Base-by-base conservation (phyloP, 2,329 filamentous ascomycete genomes). In the Aspergillus aculeatinus region DNA sequence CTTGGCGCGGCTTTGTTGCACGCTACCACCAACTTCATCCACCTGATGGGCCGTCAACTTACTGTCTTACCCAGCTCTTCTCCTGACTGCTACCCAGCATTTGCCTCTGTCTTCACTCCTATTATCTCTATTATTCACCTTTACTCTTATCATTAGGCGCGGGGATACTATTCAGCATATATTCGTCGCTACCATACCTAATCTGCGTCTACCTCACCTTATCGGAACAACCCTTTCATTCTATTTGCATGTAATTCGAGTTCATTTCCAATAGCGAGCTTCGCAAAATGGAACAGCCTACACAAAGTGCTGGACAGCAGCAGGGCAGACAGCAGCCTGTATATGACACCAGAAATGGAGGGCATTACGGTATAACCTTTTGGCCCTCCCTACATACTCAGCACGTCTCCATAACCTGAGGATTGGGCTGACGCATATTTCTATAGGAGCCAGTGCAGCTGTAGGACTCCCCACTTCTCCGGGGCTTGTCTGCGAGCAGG, bases 271-370 rank as follows among this genome's bases (percentile, higher is more conserved):
- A 16, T n/a, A 44, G 39, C 39, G 6, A n/a, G 16, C 16, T 44
- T 7, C 14, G 6, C 6, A 44, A 19, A 19, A 87, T 87, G 85
- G 85, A 87, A 67, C 78, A 83, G 70, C 78, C 82, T 65, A 79
- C 83, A 55, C 77, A 82, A 63, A 78, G 80, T 60, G 76, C 85
- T 61, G 79, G 83, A 63, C 84, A 85, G 70, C 86, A 88, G 72
- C 81, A 84, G 71, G 81, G 79, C 69, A 84, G 85, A 66, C 81
- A 83, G 65, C 82, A 85, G 70, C 86, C 86, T 16, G 83, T 85
- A n/a, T 92, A 92, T 75, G 89, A 92, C 76, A 86, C 86, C 54
- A 83, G 80, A 67, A 87, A 89, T 72, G 89, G 89, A 62, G 90
- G 90, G 56, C 90, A 92, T 76, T 92, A 92, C 80, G 89, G 89